Conservation (phyloP, 2,329 filamentous ascomycete species). For the Cladorrhinum sp. region DNA sequence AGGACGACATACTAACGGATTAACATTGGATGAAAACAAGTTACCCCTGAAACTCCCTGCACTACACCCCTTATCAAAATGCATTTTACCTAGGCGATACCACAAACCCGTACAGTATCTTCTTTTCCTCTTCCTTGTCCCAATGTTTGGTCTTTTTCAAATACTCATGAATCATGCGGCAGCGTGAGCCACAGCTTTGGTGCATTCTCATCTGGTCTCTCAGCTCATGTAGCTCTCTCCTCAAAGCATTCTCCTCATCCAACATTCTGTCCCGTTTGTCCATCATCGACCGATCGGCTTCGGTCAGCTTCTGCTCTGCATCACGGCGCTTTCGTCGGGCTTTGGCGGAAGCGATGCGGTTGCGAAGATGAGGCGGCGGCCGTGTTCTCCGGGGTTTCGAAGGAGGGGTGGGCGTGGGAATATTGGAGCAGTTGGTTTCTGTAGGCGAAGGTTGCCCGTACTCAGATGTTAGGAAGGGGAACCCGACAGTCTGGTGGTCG, state of each 20-base stretch:
- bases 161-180: background rate
- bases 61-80: no score
- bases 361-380: background rate
- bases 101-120: background rate
- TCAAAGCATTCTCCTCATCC: background rate
- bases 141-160: background rate
- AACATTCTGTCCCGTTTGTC: background rate
- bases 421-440: background rate
- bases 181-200: background rate
- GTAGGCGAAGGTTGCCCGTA: no score
- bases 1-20: no score
- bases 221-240: background rate
- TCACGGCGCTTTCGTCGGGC: background rate
- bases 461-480: background rate
- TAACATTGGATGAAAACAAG: no score
- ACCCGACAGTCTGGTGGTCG: background rate
- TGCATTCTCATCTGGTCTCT: background rate
- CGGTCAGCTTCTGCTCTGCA: background rate
- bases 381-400: background rate
- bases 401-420: background rate
- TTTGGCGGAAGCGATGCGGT: background rate
- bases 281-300: background rate
- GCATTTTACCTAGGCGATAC: background rate
- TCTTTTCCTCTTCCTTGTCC: background rate
- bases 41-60: no score